Evolutionary conservation across 2,329 filamentous ascomycete genomes (phyloP).

Genomic region (Fusarium temperatum): DNA sequence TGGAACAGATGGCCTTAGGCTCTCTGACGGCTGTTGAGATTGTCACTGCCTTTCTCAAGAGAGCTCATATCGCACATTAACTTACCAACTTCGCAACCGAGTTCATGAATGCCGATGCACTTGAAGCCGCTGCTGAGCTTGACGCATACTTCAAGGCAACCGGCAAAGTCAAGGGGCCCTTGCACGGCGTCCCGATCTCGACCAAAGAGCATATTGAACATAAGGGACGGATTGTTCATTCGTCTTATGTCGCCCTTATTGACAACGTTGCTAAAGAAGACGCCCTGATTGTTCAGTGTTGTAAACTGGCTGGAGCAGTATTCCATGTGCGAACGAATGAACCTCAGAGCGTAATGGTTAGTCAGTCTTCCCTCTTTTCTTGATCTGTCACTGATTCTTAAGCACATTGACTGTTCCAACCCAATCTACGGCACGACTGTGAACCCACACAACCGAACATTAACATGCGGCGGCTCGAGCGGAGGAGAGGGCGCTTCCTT

Average conservation of each 20-base stretch:
- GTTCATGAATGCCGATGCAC: accelerated
- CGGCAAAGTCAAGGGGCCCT: not conserved
- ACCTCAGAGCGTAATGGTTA: not conserved
- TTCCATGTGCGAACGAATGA: not conserved
- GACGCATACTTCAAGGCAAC: not conserved
- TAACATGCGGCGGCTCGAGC: not conserved
- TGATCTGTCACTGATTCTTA: not conserved
- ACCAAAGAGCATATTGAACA: not conserved
- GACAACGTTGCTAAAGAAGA: not conserved
- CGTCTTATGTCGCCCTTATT: not conserved
- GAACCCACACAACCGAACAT: not conserved
- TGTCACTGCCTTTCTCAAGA: not conserved
- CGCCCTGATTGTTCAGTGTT: not conserved
- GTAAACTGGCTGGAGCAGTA: not conserved
- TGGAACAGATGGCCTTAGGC: not conserved
- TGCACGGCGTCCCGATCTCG: not conserved
- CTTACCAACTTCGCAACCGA: not conserved
- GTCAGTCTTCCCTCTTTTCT: not conserved
- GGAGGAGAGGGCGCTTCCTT: not conserved
- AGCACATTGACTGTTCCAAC: not conserved
- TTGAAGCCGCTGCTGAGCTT: not conserved
- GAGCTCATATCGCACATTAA: not conserved
- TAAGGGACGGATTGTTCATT: not conserved
- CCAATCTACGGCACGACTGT: not conserved
- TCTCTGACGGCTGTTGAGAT: not conserved